These are phyloP conservation scores for Acarospora socialis DNA, from an alignment of 2,329 filamentous ascomycete species.

Conservation along the genomic window DNA sequence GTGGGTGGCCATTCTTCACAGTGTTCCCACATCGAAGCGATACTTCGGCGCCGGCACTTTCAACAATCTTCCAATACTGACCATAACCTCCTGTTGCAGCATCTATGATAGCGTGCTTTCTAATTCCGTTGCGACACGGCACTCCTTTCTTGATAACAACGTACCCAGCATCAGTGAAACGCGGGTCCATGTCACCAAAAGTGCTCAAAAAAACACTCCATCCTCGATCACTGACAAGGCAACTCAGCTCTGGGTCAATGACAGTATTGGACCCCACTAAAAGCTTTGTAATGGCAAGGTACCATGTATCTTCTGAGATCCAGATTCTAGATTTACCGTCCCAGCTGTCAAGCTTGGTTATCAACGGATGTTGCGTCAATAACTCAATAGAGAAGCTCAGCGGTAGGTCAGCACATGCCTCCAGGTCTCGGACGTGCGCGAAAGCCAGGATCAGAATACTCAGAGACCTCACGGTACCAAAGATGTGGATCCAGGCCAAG, in stretches of 20 bases:
- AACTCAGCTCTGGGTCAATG: not conserved
- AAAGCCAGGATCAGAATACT: not conserved
- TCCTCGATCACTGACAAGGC: conserved; percentile 1
- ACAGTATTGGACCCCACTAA: not conserved
- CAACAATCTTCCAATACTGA: not conserved
- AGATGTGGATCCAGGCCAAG: not conserved
- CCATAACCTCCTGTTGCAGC: not conserved
- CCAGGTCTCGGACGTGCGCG: not conserved
- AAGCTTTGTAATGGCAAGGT: not conserved
- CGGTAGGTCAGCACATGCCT: not conserved
- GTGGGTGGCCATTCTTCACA: not conserved
- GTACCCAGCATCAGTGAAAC: not conserved
- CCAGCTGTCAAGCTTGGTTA: not conserved
- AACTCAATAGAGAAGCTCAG: too few relatives aligned
- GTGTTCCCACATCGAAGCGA: conserved; percentile 2
- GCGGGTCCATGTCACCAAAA: conserved; percentile 1
- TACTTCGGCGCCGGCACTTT: not conserved
- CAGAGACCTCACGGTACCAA: not conserved
- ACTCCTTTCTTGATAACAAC: not conserved
- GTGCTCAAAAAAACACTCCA: conserved; percentile 2
- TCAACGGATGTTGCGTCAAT: not conserved
- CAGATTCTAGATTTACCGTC: not conserved
- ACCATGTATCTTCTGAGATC: not conserved
- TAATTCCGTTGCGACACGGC: not conserved
- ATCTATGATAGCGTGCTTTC: not conserved